phyloP scores from a whole-genome alignment of 73 alveolate genomes.

The Paramecium primaurelia region DNA sequence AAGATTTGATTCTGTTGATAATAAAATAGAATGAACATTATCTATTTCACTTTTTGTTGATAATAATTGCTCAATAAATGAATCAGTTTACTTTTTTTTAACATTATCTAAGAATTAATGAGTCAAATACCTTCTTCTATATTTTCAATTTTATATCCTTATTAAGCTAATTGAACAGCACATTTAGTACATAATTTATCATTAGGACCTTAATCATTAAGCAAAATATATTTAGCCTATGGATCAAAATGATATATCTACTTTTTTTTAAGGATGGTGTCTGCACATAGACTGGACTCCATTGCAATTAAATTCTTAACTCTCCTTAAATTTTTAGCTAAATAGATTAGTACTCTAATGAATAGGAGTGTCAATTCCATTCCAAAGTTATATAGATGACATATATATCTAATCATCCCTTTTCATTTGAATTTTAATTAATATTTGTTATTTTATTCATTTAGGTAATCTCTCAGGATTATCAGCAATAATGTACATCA shows the following conservation, averaged over 20 bases:
- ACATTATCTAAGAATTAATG: neutral
- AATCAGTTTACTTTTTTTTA: slow-evolving; percentile 2
- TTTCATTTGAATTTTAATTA: slow-evolving; percentile 7
- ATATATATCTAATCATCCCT: neutral
- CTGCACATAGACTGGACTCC: neutral
- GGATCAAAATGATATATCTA: neutral
- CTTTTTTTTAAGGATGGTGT: slow-evolving; percentile 40
- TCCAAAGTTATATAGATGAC: neutral
- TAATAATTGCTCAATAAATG: slow-evolving; percentile 2
- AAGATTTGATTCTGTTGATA: neutral
- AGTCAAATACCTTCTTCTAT: neutral
- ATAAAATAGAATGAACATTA: neutral
- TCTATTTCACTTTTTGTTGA: neutral
- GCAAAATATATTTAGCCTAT: neutral
- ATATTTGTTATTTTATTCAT: neutral
- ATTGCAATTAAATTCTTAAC: neutral
- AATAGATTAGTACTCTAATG: slow-evolving; percentile 23
- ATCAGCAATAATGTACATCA: slow-evolving; percentile 50
- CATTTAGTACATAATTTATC: slow-evolving; percentile 27
- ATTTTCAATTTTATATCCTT: slow-evolving; percentile 5
- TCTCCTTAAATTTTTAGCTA: slow-evolving; percentile 34
- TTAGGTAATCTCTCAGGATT: slow-evolving; percentile 26
- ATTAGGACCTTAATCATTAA: neutral
- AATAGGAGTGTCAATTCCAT: neutral
- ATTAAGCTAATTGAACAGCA: neutral